These are phyloP conservation scores for Talaromyces ruber DNA, from an alignment of 495 filamentous ascomycete species.

Conservation along the genomic window DNA sequence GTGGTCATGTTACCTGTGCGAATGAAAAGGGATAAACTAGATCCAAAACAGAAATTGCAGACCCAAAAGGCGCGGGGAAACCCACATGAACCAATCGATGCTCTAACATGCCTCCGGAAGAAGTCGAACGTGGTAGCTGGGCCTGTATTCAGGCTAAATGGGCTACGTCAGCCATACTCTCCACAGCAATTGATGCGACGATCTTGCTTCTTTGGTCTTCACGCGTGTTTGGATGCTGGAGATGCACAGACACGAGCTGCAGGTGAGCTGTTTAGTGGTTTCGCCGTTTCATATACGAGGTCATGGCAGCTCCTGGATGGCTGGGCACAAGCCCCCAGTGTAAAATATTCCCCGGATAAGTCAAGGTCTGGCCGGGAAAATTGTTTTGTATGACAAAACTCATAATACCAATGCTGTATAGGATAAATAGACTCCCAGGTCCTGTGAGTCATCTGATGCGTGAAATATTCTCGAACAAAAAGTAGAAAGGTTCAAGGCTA, in stretches of 20 bases:
- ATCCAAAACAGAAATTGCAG: not conserved
- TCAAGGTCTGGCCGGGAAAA: not conserved
- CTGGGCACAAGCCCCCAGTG: not conserved
- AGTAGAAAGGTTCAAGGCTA: slow-evolving; percentile 16
- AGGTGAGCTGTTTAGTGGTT: not conserved
- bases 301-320: not conserved
- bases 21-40: not conserved
- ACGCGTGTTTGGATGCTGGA: not conserved
- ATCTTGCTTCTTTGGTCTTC: not conserved
- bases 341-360: not conserved
- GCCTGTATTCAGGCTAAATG: not conserved
- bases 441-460: not conserved
- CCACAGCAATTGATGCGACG: not conserved
- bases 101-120: not conserved
- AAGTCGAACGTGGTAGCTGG: not conserved
- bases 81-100: not conserved
- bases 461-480: not conserved
- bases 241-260: not conserved
- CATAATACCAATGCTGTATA: not conserved
- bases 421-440: not conserved
- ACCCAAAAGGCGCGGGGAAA: not conserved
- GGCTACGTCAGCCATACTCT: not conserved
- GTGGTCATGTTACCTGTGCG: not conserved
- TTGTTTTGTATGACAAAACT: not conserved
- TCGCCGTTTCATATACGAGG: not conserved